A percentile compares a stretch with the other conserved stretches of the same genome.
Conservation (phyloP, 228 moss, liverwort and hornwort genomes). For the Sphagnum fallax region DNA sequence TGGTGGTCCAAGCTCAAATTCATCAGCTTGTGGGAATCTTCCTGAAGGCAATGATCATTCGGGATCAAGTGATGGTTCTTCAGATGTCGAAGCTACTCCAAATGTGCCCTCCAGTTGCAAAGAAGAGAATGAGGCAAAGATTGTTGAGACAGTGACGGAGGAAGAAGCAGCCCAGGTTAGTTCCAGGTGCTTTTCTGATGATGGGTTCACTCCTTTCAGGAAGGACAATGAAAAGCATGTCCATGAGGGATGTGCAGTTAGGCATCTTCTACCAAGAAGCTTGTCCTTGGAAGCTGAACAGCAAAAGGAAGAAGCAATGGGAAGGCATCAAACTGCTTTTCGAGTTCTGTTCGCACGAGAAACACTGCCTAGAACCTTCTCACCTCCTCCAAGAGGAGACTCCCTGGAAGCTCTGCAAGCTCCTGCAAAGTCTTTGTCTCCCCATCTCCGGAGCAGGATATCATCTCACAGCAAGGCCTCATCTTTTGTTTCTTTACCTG, state of each 20-base stretch:
- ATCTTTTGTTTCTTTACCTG: background rate
- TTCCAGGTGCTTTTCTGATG: no score
- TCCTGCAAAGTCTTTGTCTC: background rate
- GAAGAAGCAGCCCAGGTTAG: conserved; percentile 3
- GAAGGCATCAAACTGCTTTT: conserved; percentile 29
- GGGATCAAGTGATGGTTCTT: conserved; percentile 50
- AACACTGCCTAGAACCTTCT: conserved; percentile 41
- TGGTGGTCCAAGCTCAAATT: conserved; percentile 47
- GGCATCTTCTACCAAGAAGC: no score
- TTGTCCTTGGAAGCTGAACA: conserved; percentile 10
- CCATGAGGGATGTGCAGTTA: background rate
- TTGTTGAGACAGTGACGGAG: background rate
- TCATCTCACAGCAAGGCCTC: background rate
- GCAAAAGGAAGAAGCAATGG: conserved; percentile 26
- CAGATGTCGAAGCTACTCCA: conserved; percentile 14
- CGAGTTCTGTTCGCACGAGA: conserved; percentile 44
- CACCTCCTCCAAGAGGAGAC: conserved; percentile 19
- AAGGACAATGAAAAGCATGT: conserved; percentile 19
- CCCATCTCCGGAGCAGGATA: no score
- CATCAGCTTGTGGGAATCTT: conserved; percentile 46
- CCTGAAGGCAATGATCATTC: conserved; percentile 23
- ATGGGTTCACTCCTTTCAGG: no score
- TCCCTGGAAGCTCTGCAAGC: background rate
- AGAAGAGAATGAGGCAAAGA: conserved; percentile 8
- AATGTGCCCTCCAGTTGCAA: conserved; percentile 10